A percentile compares a stretch with the other conserved stretches of the same genome.
Evolutionary conservation across 2,329 filamentous ascomycete genomes (phyloP).

Genomic region (Pseudogymnoascus sp.): DNA sequence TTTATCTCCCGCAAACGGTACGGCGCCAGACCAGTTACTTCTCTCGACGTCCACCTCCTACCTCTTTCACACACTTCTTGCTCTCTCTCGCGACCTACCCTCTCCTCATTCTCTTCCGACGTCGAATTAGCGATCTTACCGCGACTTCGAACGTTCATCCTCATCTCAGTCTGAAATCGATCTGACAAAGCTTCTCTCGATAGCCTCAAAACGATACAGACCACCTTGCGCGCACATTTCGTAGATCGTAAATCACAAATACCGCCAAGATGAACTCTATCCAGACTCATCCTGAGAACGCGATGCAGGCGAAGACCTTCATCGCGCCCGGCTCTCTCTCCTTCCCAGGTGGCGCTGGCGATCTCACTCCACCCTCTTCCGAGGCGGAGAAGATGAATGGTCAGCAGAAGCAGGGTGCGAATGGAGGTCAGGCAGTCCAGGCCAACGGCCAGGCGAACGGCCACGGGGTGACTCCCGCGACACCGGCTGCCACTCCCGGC

Average conservation of each 20-base stretch:
- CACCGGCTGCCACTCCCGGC: conserved; percentile 85
- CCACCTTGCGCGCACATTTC: background rate
- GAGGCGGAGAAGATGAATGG: conserved; percentile 55
- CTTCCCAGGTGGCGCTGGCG: conserved; percentile 76
- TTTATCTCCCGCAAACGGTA: conserved; percentile 83
- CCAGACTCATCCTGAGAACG: conserved; percentile 85
- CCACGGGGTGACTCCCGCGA: conserved; percentile 78
- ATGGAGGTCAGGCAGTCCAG: conserved; percentile 29
- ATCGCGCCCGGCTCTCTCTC: conserved; percentile 87
- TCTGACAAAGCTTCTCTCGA: conserved; percentile 12
- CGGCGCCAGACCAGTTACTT: conserved; percentile 17
- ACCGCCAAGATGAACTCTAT: conserved; percentile 66
- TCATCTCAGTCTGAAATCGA: conserved; percentile 15
- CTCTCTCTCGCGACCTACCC: conserved; percentile 4
- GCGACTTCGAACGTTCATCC: conserved; percentile 14
- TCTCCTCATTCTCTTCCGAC: background rate
- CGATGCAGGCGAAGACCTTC: conserved; percentile 91
- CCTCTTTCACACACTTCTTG: conserved; percentile 7
- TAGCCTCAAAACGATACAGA: conserved; percentile 9
- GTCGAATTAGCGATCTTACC: background rate
- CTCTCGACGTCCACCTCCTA: conserved; percentile 15
- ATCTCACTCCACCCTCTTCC: conserved; percentile 72
- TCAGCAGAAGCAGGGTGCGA: conserved; percentile 48
- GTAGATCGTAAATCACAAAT: conserved; percentile 13
- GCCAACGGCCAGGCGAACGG: conserved; percentile 44